Evolutionary conservation across 257 asterid species (phyloP).

Genomic region (Rauvolfia tetraphylla): DNA sequence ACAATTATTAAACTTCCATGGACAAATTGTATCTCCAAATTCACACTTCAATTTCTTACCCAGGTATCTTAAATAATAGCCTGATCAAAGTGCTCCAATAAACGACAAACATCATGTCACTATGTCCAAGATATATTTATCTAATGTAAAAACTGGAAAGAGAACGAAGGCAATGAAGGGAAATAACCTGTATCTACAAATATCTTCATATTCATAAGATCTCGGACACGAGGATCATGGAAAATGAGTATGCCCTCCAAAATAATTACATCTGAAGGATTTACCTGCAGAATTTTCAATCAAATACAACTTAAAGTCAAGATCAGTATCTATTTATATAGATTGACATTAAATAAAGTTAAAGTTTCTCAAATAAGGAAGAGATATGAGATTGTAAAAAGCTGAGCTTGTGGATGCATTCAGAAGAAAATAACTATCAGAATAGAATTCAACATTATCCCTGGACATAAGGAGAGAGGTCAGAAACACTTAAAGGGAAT

Average conservation of each 20-base stretch:
- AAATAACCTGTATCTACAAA: constrained; percentile 95
- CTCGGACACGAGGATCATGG: constrained; percentile 86
- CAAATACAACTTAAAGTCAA: not conserved
- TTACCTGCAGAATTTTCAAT: constrained; percentile 58
- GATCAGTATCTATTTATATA: not conserved
- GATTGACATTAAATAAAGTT: not conserved
- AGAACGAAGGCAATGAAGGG: constrained; percentile 15
- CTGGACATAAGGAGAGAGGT: not conserved
- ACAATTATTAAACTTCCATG: not conserved
- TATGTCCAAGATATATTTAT: not conserved
- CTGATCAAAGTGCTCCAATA: not conserved
- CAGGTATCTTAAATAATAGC: not conserved
- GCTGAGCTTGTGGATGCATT: not conserved
- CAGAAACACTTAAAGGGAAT: not conserved
- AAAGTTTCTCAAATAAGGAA: not conserved
- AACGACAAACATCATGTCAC: not conserved
- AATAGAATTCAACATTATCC: not conserved
- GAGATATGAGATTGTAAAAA: not conserved
- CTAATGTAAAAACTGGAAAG: not conserved
- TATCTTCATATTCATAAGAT: constrained; percentile 91
- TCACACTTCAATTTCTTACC: not conserved
- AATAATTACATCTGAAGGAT: constrained; percentile 96
- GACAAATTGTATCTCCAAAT: not conserved
- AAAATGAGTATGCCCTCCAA: constrained; percentile 96
- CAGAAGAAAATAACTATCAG: not conserved